Conservation (phyloP, 1,139 yeast genomes). For the Petasospora rhodanensis region DNA sequence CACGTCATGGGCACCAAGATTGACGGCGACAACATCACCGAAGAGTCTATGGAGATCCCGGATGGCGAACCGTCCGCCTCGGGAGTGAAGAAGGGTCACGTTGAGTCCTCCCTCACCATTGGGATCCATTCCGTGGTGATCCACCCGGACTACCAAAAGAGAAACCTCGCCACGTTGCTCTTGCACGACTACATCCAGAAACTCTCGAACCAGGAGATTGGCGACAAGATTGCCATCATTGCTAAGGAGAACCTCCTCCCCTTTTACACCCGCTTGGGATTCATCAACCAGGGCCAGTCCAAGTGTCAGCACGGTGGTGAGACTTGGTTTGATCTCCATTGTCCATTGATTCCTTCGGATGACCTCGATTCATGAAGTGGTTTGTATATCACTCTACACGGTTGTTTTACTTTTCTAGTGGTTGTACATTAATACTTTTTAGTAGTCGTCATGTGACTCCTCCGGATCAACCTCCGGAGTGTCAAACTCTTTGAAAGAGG, state of each 20-base stretch:
- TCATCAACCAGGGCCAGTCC: conserved; percentile 59
- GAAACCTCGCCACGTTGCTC: conserved; percentile 76
- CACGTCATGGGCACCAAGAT: conserved; percentile 84
- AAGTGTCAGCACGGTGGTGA: conserved; percentile 55
- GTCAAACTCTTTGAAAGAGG: conserved; percentile 48
- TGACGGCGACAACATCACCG: conserved; percentile 47
- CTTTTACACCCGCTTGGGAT: conserved; percentile 79
- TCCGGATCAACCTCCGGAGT: conserved; percentile 2
- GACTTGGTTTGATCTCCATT: conserved; percentile 63
- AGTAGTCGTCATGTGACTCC: conserved; percentile 3
- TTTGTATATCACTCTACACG: not conserved
- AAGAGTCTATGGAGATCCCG: conserved; percentile 65
- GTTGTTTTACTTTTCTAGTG: no score
- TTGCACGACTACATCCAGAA: conserved; percentile 89
- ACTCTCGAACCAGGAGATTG: conserved; percentile 81
- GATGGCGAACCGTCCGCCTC: conserved; percentile 21
- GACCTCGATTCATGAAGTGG: conserved; percentile 37
- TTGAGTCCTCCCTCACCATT: conserved; percentile 66
- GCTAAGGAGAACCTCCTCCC: conserved; percentile 67
- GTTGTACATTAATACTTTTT: not conserved
- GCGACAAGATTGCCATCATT: conserved; percentile 69
- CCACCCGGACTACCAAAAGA: conserved; percentile 74
- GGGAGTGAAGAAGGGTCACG: conserved; percentile 57
- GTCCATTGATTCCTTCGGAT: conserved; percentile 58
- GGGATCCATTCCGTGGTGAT: conserved; percentile 84